These are phyloP conservation scores for Clausena lansium DNA, from an alignment of 345 rosid genomes.

Conservation along the genomic window DNA sequence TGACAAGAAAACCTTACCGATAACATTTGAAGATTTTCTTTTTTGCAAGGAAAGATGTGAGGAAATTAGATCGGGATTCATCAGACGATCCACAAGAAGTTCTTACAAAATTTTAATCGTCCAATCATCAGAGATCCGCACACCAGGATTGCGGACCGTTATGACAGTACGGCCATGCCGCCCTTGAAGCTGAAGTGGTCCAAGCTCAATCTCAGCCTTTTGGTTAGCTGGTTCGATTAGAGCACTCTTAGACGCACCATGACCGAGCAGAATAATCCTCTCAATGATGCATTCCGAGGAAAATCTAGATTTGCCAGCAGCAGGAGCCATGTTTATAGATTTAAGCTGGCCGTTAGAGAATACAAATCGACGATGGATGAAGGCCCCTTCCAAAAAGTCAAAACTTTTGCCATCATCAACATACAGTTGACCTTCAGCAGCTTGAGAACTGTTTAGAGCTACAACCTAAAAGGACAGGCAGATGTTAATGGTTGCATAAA, in stretches of 20 bases:
- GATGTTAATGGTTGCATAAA: not conserved
- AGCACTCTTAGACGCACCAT: slow-evolving; percentile 48
- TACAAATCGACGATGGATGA: slow-evolving; percentile 73
- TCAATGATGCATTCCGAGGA: slow-evolving; percentile 60
- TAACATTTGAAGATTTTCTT: not conserved
- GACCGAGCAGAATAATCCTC: slow-evolving; percentile 79
- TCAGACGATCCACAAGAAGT: not conserved
- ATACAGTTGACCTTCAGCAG: slow-evolving; percentile 93
- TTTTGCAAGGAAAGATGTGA: not conserved
- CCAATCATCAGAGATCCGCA: slow-evolving; percentile 79
- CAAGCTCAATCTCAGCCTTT: slow-evolving; percentile 59
- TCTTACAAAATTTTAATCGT: slow-evolving; percentile 59
- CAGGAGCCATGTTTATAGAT: slow-evolving; percentile 43
- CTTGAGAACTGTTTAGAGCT: slow-evolving; percentile 84
- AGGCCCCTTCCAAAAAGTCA: slow-evolving; percentile 63
- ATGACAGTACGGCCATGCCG: slow-evolving; percentile 41
- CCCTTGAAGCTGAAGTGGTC: slow-evolving; percentile 55
- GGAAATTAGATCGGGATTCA: not conserved
- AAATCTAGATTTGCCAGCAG: slow-evolving; percentile 39
- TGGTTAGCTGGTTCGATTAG: slow-evolving; percentile 64
- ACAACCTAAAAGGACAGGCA: slow-evolving; percentile 52
- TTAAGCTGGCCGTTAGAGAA: slow-evolving; percentile 70
- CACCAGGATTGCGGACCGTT: slow-evolving; percentile 85
- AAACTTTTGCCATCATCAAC: slow-evolving; percentile 90
- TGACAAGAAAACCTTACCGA: too few relatives aligned